A percentile compares a stretch with the other conserved stretches of the same genome.
These are phyloP conservation scores for Leccinum pellstonianum DNA, from an alignment of 768 basidiomycete species.

Conservation along the genomic window DNA sequence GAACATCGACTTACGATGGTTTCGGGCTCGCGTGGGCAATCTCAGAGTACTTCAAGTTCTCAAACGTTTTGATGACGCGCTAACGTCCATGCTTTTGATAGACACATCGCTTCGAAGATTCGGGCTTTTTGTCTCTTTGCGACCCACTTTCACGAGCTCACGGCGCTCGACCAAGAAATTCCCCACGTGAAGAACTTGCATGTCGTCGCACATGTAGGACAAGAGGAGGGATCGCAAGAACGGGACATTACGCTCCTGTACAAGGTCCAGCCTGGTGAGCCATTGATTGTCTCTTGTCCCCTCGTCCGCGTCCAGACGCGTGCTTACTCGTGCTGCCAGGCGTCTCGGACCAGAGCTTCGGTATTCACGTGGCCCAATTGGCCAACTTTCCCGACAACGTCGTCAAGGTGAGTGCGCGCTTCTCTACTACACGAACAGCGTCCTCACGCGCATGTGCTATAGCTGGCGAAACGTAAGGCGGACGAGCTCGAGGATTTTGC, in stretches of 20 bases:
- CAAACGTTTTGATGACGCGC: background rate
- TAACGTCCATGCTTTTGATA: slow-evolving; percentile 31
- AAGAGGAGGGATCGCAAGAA: slow-evolving; percentile 45
- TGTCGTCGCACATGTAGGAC: slow-evolving; percentile 87
- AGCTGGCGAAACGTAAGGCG: slow-evolving; percentile 91
- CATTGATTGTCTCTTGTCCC: background rate
- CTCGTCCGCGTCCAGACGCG: background rate
- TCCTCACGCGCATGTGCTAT: slow-evolving; percentile 4
- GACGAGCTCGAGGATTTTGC: slow-evolving; percentile 89
- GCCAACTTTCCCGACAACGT: slow-evolving; percentile 97
- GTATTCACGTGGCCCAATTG: slow-evolving; percentile 96
- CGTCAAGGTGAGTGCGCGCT: slow-evolving; percentile 57
- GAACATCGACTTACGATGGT: slow-evolving; percentile 96
- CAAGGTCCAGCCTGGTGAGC: slow-evolving; percentile 73
- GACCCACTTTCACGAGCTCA: slow-evolving; percentile 97
- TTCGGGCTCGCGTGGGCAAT: slow-evolving; percentile 99
- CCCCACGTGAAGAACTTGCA: slow-evolving; percentile 91
- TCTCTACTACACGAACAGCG: no score
- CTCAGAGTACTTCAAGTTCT: slow-evolving; percentile 69
- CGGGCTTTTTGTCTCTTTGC: slow-evolving; percentile 95
- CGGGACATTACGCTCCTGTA: slow-evolving; percentile 82
- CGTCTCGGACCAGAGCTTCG: slow-evolving; percentile 95
- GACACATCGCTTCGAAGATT: slow-evolving; percentile 90
- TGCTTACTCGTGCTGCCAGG: slow-evolving; percentile 42
- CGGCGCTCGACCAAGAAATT: slow-evolving; percentile 84